Evolutionary conservation across 179 eudicot genomes (phyloP).

Genomic region (Silene coronaria): DNA sequence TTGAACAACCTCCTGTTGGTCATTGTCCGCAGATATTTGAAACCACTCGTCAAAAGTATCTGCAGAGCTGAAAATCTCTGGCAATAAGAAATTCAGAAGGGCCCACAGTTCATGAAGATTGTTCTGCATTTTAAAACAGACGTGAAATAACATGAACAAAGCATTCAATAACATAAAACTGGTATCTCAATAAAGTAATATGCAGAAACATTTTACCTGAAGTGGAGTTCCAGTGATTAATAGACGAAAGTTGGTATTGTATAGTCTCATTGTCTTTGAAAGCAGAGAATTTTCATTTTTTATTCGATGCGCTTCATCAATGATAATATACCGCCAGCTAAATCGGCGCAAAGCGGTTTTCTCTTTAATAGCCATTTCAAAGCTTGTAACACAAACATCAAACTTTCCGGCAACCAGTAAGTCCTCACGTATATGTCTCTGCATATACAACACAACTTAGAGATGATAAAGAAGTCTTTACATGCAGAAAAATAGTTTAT

Average conservation of each 20-base stretch:
- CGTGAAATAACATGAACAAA: not conserved
- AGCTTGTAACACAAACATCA: constrained; percentile 97
- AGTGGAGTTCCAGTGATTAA: constrained; percentile 95
- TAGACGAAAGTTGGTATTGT: constrained; percentile 81
- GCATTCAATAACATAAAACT: not conserved
- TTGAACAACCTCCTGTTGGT: constrained; percentile 94
- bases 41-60: constrained; percentile 99
- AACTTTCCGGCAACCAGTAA: constrained; percentile 87
- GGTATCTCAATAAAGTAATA: not conserved
- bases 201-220: constrained; percentile 53
- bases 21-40: constrained; percentile 93
- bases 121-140: constrained; percentile 54
- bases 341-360: constrained; percentile 74
- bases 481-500: not conserved
- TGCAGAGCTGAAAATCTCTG: constrained; percentile 94
- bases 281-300: constrained; percentile 97
- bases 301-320: constrained; percentile 98
- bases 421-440: constrained; percentile 80
- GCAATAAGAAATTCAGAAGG: constrained; percentile 89
- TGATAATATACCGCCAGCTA: constrained; percentile 95
- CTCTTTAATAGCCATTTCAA: constrained; percentile 98
- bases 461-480: not conserved
- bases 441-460: constrained; percentile 17
- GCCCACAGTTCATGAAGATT: constrained; percentile 98
- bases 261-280: constrained; percentile 90